Conservation (phyloP, 129 eudicot genomes). For the Escallonia rubra region DNA sequence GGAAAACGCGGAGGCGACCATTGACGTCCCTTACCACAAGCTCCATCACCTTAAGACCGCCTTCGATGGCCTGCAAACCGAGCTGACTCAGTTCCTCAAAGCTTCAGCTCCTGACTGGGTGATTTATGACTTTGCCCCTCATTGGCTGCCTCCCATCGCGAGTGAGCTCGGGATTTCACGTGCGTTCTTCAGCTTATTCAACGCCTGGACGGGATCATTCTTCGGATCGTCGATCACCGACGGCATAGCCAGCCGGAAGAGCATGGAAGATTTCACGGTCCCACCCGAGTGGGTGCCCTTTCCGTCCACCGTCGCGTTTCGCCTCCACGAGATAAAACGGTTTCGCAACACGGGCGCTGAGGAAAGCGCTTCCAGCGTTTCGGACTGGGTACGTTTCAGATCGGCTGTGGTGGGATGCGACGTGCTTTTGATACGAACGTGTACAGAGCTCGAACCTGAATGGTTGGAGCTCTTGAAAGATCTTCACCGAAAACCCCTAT, state of each 20-base stretch:
- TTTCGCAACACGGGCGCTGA: background rate
- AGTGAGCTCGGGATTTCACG: background rate
- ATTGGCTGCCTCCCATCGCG: background rate
- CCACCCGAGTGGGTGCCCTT: background rate
- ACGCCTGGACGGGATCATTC: background rate
- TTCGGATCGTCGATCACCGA: background rate
- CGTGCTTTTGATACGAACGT: background rate
- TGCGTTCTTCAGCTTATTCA: background rate
- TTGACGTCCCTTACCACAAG: slow-evolving; percentile 1
- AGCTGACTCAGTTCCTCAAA: slow-evolving; percentile 9
- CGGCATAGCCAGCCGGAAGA: background rate
- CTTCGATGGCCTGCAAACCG: background rate
- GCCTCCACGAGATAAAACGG: background rate
- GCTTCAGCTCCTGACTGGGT: slow-evolving; percentile 25
- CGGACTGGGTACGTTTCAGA: background rate
- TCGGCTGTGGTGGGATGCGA: background rate
- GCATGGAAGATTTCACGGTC: background rate
- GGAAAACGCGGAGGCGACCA: slow-evolving; percentile 7
- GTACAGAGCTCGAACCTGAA: background rate
- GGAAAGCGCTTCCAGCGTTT: background rate
- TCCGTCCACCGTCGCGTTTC: background rate
- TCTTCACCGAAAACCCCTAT: background rate
- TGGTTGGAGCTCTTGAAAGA: background rate
- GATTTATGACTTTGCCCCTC: slow-evolving; percentile 12
- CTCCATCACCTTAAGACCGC: background rate